Conservation (phyloP, 106 monocot species). For the Chionographis japonica region DNA sequence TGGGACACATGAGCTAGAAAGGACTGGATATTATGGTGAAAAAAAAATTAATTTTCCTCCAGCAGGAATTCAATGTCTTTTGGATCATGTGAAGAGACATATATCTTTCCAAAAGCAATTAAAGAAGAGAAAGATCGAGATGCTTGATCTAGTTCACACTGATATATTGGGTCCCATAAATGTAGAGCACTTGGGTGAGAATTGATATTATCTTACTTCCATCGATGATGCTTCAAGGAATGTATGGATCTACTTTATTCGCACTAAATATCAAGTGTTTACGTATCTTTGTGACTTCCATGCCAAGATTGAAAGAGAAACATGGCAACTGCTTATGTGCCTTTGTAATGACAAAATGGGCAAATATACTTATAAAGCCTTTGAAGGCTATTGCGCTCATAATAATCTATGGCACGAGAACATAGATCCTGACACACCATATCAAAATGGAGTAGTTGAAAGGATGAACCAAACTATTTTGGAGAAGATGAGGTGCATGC, state of each 20-base stretch:
- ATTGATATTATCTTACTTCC: not conserved
- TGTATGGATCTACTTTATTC: not conserved
- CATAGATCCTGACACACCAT: not conserved
- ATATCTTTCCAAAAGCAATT: not conserved
- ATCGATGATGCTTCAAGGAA: conserved; percentile 6
- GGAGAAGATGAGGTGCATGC: too few relatives aligned
- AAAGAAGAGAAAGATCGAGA: too few relatives aligned
- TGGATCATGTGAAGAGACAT: not conserved
- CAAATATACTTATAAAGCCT: not conserved
- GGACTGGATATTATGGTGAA: not conserved
- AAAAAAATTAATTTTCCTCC: not conserved
- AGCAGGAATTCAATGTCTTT: not conserved
- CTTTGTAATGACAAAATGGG: not conserved
- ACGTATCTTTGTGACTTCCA: not conserved
- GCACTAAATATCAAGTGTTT: not conserved
- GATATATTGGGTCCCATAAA: not conserved
- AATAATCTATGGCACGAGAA: not conserved
- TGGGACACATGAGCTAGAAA: too few relatives aligned
- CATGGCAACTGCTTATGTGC: not conserved
- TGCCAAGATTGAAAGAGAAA: not conserved
- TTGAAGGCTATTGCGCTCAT: not conserved
- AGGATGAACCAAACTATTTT: too few relatives aligned
- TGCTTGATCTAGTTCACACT: not conserved
- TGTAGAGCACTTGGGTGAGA: not conserved
- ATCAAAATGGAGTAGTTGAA: too few relatives aligned